Conservation (phyloP, 495 filamentous ascomycete genomes). For the Platismatia glauca region DNA sequence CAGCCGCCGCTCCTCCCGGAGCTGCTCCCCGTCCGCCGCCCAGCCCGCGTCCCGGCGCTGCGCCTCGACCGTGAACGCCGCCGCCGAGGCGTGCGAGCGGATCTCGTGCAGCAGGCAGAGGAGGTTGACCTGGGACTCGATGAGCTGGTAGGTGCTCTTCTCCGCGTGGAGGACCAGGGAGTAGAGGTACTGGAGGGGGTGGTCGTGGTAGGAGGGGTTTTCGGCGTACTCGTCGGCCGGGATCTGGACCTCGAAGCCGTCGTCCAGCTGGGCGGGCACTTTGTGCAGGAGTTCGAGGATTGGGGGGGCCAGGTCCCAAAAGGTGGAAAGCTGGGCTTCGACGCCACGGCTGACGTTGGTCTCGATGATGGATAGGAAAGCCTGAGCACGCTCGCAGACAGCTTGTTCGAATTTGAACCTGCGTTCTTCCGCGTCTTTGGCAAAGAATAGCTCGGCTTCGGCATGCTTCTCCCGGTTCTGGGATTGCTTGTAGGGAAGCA, state of each 20-base stretch:
- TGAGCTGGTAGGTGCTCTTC: conserved; percentile 89
- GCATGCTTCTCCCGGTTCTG: conserved; percentile 62
- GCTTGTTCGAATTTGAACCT: conserved; percentile 55
- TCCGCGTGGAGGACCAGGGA: conserved; percentile 75
- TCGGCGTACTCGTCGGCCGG: conserved; percentile 72
- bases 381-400: conserved; percentile 58
- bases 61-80: conserved; percentile 43
- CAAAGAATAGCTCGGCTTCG: conserved; percentile 73
- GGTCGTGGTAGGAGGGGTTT: conserved; percentile 67
- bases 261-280: conserved; percentile 52
- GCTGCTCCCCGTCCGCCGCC: conserved; percentile 52
- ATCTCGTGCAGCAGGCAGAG: conserved; percentile 93
- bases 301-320: conserved; percentile 93
- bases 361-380: conserved; percentile 75
- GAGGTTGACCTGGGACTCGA: conserved; percentile 87
- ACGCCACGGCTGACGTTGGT: conserved; percentile 79
- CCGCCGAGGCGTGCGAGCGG: conserved; percentile 63
- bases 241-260: conserved; percentile 57
- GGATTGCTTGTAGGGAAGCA: conserved; percentile 67
- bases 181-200: conserved; percentile 84
- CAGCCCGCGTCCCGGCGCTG: conserved; percentile 36
- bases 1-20: conserved; percentile 55
- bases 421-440: conserved; percentile 62
- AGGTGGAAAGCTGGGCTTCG: conserved; percentile 80
- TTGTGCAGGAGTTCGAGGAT: conserved; percentile 67